These are phyloP conservation scores for Seiridium cupressi DNA, from an alignment of 2,329 filamentous ascomycete genomes.

Conservation along the genomic window DNA sequence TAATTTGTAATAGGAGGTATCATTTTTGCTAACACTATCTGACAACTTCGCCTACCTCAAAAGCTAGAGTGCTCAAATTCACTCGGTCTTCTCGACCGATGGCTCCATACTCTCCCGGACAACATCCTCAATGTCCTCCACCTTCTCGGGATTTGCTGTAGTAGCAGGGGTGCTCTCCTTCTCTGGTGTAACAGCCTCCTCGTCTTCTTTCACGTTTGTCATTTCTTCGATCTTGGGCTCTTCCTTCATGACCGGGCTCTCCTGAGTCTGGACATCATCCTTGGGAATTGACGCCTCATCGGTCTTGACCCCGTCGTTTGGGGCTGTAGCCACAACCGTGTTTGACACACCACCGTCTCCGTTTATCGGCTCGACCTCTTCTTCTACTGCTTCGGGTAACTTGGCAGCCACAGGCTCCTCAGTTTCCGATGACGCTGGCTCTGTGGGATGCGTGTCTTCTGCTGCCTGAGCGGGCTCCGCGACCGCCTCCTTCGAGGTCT, in stretches of 20 bases:
- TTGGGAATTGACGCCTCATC: no score
- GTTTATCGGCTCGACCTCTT: background rate
- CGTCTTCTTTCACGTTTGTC: background rate
- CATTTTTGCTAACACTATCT: background rate
- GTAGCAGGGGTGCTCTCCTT: conserved; percentile 10
- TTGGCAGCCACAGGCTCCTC: background rate
- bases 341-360: background rate
- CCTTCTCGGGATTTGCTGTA: conserved; percentile 18
- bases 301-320: background rate
- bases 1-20: background rate
- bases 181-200: background rate
- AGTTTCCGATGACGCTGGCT: background rate
- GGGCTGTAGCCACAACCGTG: background rate
- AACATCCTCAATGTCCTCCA: conserved; percentile 25
- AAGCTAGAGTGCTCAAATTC: background rate
- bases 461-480: background rate
- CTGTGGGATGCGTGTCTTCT: no score
- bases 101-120: conserved; percentile 15
- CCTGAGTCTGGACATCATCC: background rate
- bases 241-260: background rate
- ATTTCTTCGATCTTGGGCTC: background rate
- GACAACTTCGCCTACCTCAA: background rate
- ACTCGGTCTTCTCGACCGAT: conserved; percentile 5
- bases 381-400: conserved; percentile 1
- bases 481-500: conserved; percentile 7